A percentile compares a stretch with the other conserved stretches of the same genome.
phyloP scores from a whole-genome alignment of 2,329 filamentous ascomycete genomes.

The Torrubiella hemipterigena region DNA sequence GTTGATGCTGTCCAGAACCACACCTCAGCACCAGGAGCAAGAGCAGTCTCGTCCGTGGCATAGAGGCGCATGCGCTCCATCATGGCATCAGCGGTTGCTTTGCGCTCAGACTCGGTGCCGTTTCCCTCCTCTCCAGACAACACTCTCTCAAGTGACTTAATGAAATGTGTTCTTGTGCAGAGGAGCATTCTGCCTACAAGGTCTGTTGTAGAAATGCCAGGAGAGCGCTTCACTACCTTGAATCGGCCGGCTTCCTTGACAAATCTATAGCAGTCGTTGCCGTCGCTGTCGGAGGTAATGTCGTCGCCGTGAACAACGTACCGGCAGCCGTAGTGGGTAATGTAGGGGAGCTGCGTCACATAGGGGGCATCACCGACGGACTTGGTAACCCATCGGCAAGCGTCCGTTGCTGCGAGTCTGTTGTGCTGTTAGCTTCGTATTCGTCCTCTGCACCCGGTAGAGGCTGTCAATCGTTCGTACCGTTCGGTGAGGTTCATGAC shows the following conservation, averaged over 20 bases:
- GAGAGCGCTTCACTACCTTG: slow-evolving; percentile 92
- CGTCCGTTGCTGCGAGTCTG: slow-evolving; percentile 79
- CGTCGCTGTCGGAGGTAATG: slow-evolving; percentile 86
- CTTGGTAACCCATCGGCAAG: slow-evolving; percentile 86
- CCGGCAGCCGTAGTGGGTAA: slow-evolving; percentile 86
- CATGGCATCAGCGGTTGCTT: slow-evolving; percentile 55
- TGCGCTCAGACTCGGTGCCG: slow-evolving; percentile 56
- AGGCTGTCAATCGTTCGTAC: slow-evolving; percentile 27
- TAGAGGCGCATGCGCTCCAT: slow-evolving; percentile 70
- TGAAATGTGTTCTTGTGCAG: slow-evolving; percentile 90
- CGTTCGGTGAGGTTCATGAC: slow-evolving; percentile 92
- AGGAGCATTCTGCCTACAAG: slow-evolving; percentile 96
- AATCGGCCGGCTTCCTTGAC: slow-evolving; percentile 91
- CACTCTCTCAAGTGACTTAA: slow-evolving; percentile 60
- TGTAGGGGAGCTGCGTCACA: slow-evolving; percentile 87
- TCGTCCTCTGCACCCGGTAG: too few species aligned
- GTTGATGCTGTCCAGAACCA: slow-evolving; percentile 65
- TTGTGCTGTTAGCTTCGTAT: neutral
- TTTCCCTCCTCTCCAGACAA: slow-evolving; percentile 62
- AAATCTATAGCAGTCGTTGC: slow-evolving; percentile 94
- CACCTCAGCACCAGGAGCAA: slow-evolving; percentile 67
- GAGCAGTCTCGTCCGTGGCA: slow-evolving; percentile 74
- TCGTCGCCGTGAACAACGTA: slow-evolving; percentile 97
- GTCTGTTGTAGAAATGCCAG: slow-evolving; percentile 93
- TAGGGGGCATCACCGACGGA: slow-evolving; percentile 83